phyloP scores from a whole-genome alignment of 371 early-diverging fungal species.

The Entomophthora muscae region DNA sequence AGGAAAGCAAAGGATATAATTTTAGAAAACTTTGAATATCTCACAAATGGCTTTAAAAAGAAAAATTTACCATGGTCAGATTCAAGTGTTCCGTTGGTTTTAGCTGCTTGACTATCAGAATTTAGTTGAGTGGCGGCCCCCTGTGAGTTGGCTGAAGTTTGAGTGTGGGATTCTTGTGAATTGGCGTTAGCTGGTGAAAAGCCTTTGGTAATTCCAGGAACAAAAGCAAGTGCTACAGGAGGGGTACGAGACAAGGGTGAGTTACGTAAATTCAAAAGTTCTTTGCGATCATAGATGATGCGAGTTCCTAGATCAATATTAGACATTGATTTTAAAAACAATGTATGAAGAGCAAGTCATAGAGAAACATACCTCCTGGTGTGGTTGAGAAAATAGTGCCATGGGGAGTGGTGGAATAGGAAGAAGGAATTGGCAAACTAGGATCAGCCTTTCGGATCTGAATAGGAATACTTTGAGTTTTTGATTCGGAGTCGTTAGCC shows the following conservation, averaged over 20 bases:
- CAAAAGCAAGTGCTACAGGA: slow-evolving; percentile 34
- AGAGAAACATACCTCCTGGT: slow-evolving; percentile 26
- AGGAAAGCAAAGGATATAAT: too few species aligned
- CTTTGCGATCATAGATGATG: slow-evolving; percentile 42
- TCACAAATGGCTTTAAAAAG: too few species aligned
- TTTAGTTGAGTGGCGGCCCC: too few species aligned
- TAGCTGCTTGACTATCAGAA: too few species aligned
- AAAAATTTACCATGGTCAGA: too few species aligned
- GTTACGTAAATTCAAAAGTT: slow-evolving; percentile 38
- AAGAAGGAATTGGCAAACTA: slow-evolving; percentile 25
- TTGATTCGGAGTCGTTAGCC: too few species aligned
- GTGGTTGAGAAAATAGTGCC: slow-evolving; percentile 39
- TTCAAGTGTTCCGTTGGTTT: too few species aligned
- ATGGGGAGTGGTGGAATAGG: slow-evolving; percentile 34
- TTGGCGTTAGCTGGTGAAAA: background rate
- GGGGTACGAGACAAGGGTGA: slow-evolving; percentile 40
- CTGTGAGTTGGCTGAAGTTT: too few species aligned
- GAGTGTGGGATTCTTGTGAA: background rate
- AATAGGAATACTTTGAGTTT: slow-evolving; percentile 25
- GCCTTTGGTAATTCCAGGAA: slow-evolving; percentile 40
- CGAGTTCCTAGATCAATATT: slow-evolving; percentile 23
- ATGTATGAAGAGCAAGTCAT: background rate
- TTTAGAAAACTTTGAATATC: too few species aligned
- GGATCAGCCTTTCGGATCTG: slow-evolving; percentile 28
- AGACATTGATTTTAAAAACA: background rate